Evolutionary conservation across 1,284 basidiomycete species (phyloP).

Genomic region (Naganishia sp.): DNA sequence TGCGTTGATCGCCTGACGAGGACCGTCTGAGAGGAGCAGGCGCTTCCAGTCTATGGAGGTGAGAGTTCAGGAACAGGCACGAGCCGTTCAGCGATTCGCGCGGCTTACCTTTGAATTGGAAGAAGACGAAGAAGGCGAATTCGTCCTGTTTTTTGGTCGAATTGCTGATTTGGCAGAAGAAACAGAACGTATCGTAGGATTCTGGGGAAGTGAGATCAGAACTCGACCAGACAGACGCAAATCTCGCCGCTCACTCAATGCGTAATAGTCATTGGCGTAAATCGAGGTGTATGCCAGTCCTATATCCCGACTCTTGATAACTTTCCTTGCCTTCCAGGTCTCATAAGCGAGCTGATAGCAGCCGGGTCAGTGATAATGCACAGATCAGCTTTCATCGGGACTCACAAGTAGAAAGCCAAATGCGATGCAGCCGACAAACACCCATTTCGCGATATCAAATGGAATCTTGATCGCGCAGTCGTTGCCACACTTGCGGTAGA

Average conservation of each 20-base stretch:
- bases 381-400: constrained; percentile 30
- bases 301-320: constrained; percentile 91
- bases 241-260: constrained; percentile 67
- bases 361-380: neutral
- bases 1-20: constrained; percentile 94
- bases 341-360: constrained; percentile 75
- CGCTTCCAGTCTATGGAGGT: constrained; percentile 82
- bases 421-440: constrained; percentile 97
- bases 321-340: constrained; percentile 84
- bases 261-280: constrained; percentile 94
- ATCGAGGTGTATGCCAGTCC: constrained; percentile 96
- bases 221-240: neutral
- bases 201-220: constrained; percentile 55
- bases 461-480: constrained; percentile 78
- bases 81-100: too few relatives aligned
- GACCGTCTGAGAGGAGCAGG: constrained; percentile 89
- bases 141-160: constrained; percentile 96
- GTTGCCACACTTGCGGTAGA: constrained; percentile 73
- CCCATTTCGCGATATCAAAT: constrained; percentile 87
- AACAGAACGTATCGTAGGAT: constrained; percentile 95
- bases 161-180: constrained; percentile 93
- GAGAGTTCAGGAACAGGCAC: neutral
- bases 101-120: constrained; percentile 89
- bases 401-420: constrained; percentile 89
- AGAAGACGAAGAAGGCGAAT: constrained; percentile 98